phyloP scores from a whole-genome alignment of 1,284 basidiomycete species.

The Moesziomyces globuligerus region DNA sequence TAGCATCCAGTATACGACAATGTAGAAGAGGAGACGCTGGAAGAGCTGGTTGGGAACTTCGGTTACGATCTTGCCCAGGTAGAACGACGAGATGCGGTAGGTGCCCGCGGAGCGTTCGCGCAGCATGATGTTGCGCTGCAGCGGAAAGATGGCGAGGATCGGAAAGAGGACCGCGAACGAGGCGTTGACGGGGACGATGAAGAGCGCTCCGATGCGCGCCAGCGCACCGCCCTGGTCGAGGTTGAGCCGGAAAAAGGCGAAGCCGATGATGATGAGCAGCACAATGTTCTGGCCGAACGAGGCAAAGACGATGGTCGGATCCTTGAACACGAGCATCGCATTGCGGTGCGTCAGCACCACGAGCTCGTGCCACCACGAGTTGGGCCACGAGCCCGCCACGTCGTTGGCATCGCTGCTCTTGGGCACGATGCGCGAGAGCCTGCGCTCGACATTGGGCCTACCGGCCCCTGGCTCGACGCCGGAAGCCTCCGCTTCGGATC shows the following conservation, averaged over 20 bases:
- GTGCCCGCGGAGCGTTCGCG: slow-evolving; percentile 49
- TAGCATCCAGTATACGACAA: slow-evolving; percentile 49
- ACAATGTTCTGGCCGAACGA: slow-evolving; percentile 40
- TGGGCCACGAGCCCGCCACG: slow-evolving; percentile 38
- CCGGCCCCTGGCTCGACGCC: too few relatives aligned
- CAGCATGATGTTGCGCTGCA: slow-evolving; percentile 48
- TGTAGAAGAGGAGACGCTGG: slow-evolving; percentile 36
- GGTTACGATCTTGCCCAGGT: slow-evolving; percentile 43
- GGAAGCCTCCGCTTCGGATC: neutral
- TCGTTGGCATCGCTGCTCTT: slow-evolving; percentile 26
- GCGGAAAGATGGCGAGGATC: slow-evolving; percentile 48
- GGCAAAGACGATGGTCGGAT: slow-evolving; percentile 43
- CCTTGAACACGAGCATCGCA: slow-evolving; percentile 43
- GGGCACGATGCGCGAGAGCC: slow-evolving; percentile 16
- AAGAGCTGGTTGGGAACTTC: slow-evolving; percentile 49
- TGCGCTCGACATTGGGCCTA: slow-evolving; percentile 3
- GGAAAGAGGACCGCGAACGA: slow-evolving; percentile 47
- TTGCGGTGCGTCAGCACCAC: slow-evolving; percentile 41
- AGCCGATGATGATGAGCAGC: slow-evolving; percentile 49
- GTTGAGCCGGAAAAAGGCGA: slow-evolving; percentile 49
- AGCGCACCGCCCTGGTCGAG: slow-evolving; percentile 44
- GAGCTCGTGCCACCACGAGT: slow-evolving; percentile 47
- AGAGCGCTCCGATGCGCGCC: slow-evolving; percentile 49
- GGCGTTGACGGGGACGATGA: slow-evolving; percentile 51
- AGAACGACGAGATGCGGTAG: slow-evolving; percentile 50